Evolutionary conservation across 2,329 filamentous ascomycete genomes (phyloP), one percentile per base, ranked within the genome.

Genomic region (Esteya vermicola): DNA sequence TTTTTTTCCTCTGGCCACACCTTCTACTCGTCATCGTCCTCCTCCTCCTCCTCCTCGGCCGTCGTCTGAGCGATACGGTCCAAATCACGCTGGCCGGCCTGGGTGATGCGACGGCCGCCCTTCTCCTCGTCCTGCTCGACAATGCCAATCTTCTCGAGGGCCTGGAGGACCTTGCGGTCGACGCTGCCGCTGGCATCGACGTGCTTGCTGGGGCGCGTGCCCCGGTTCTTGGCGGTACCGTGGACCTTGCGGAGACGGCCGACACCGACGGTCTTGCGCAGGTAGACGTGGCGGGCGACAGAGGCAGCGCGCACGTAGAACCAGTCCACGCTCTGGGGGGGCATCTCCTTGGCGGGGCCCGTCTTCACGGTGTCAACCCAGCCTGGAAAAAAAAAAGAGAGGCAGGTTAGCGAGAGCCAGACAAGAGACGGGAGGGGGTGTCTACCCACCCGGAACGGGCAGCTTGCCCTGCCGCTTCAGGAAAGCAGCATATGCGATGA

Each of bases 331-430:
- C 88, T 82, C 78, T 96, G 88, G 60, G 89, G 91, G 60, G 89
- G 89, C 56, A 98, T 83, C 75, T 98, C 91, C 71, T 94, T 94
- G 64, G 83, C 82, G 63, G 81, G 76, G 59, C 85, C 89, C 56
- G 89, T 95, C 83, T 98, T 98, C 72, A 96, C 91, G 60, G 89
- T 95, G 65, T 98, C 91, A 66, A 95, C 89, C 89, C 89, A 96
- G 74, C 85, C 86, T 93, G 46, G 16, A 6, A 7, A 3, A 5
- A 38, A 37, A 21, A 25, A 30, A n/a, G 14, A 27, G 13, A 19
- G 13, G 21, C 13, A 14, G 9, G 4, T 28, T 13, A 14, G n/a
- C n/a, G n/a, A n/a, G n/a, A n/a, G n/a, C n/a, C n/a, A 35, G 42
- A 54, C 45, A 53, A 45, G 44, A 47, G 30, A 6, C 19, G 21